Conservation (phyloP, 345 rosid genomes). For the Ceriops decandra region DNA sequence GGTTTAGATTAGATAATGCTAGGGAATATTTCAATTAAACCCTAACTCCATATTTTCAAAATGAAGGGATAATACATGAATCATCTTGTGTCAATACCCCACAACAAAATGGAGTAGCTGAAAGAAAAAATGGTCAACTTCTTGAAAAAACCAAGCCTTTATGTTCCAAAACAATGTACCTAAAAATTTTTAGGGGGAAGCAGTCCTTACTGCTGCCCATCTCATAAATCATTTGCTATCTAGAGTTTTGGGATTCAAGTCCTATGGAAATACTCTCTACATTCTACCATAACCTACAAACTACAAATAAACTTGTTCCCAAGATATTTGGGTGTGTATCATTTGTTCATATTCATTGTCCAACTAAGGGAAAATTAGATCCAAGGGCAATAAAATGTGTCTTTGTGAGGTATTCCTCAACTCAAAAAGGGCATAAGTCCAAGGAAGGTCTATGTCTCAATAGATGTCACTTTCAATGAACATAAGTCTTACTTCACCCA, state of each 20-base stretch:
- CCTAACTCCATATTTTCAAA: background rate
- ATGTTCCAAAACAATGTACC: background rate
- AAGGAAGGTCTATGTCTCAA: background rate
- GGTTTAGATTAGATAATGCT: background rate
- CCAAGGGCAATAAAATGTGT: background rate
- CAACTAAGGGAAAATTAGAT: background rate
- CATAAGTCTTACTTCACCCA: background rate
- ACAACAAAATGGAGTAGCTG: background rate
- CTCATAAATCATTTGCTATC: background rate
- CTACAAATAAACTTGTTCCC: background rate
- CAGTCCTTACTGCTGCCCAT: background rate
- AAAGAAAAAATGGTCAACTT: background rate
- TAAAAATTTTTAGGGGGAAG: background rate
- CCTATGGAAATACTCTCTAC: background rate
- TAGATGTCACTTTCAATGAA: background rate
- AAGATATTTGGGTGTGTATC: background rate
- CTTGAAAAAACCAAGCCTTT: background rate
- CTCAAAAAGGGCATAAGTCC: background rate
- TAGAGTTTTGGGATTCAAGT: background rate
- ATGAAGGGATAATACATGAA: background rate
- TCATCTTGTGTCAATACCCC: background rate
- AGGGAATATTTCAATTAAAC: background rate
- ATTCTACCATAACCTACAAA: background rate
- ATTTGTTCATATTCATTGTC: constrained; percentile 4
- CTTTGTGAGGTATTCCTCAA: background rate